phyloP scores from a whole-genome alignment of 768 basidiomycete species.

The Mycena rosella region DNA sequence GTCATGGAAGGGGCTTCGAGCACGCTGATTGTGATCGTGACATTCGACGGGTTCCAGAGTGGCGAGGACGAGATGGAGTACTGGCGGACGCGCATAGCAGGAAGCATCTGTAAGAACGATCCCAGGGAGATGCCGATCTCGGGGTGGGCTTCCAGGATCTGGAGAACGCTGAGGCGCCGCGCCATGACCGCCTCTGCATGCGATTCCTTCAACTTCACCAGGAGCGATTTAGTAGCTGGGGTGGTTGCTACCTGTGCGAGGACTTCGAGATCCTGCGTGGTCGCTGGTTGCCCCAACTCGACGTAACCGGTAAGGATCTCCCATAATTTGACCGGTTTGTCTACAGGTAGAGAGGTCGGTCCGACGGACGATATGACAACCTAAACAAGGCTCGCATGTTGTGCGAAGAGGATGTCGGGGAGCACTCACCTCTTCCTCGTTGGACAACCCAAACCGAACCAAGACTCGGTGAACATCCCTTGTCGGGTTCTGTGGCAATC shows the following conservation, averaged over 20 bases:
- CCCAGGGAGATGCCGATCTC: constrained; percentile 51
- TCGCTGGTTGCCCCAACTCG: constrained; percentile 61
- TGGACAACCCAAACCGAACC: constrained; percentile 50
- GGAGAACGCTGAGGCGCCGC: constrained; percentile 54
- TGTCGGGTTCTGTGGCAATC: constrained; percentile 47
- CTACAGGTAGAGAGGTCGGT: constrained; percentile 54
- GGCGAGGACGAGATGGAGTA: constrained; percentile 66
- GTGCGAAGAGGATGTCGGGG: not conserved
- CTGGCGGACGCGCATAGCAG: constrained; percentile 61
- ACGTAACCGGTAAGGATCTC: constrained; percentile 57
- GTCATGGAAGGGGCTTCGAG: constrained; percentile 52
- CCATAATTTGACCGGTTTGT: constrained; percentile 50
- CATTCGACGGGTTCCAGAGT: constrained; percentile 55
- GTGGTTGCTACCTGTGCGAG: constrained; percentile 32
- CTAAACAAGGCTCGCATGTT: not conserved
- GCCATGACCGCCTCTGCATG: constrained; percentile 47
- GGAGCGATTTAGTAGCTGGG: not conserved
- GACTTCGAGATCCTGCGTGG: constrained; percentile 23
- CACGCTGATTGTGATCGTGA: constrained; percentile 59
- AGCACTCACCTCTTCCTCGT: constrained; percentile 52
- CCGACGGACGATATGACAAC: constrained; percentile 42
- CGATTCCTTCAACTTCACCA: not conserved
- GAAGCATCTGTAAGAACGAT: constrained; percentile 56
- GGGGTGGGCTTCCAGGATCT: constrained; percentile 54
- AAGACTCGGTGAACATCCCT: constrained; percentile 54